These are phyloP conservation scores for Fusarium falciforme DNA, from an alignment of 2,329 filamentous ascomycete species.

Conservation along the genomic window DNA sequence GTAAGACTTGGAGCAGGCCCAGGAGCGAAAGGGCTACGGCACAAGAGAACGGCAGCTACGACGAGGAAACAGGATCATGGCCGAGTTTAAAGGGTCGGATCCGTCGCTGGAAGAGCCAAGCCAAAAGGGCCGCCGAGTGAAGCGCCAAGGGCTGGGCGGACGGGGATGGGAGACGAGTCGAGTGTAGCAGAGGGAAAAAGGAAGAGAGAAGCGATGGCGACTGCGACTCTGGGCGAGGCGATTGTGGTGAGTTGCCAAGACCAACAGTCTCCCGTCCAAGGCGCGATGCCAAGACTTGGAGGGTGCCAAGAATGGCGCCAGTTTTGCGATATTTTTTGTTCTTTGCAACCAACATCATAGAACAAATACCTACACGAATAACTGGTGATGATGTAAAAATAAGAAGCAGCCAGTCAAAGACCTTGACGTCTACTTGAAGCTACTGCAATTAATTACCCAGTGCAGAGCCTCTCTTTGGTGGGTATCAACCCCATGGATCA, in stretches of 20 bases:
- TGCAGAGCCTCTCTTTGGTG: background rate
- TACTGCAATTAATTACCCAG: background rate
- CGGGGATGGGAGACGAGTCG: slow-evolving; percentile 2
- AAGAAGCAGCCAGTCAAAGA: background rate
- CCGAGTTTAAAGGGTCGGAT: slow-evolving; percentile 22
- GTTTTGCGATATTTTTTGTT: background rate
- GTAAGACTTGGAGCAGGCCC: background rate
- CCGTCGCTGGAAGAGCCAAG: slow-evolving; percentile 20
- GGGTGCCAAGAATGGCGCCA: slow-evolving; percentile 19
- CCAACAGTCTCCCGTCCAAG: slow-evolving; percentile 11
- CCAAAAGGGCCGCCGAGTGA: slow-evolving; percentile 2
- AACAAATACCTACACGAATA: background rate
- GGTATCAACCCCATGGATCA: background rate
- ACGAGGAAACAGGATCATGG: background rate
- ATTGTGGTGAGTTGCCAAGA: slow-evolving; percentile 35
- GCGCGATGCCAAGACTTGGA: slow-evolving; percentile 31
- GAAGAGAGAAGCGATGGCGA: background rate
- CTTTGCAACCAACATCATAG: background rate
- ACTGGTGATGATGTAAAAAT: background rate
- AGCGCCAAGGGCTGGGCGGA: slow-evolving; percentile 42
- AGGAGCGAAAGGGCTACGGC: background rate
- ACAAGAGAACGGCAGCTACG: background rate
- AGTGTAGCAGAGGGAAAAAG: background rate
- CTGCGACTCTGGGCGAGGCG: background rate
- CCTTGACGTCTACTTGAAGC: background rate